Conservation (phyloP, 2,329 filamentous ascomycete genomes). For the Thielaviopsis euricoi region DNA sequence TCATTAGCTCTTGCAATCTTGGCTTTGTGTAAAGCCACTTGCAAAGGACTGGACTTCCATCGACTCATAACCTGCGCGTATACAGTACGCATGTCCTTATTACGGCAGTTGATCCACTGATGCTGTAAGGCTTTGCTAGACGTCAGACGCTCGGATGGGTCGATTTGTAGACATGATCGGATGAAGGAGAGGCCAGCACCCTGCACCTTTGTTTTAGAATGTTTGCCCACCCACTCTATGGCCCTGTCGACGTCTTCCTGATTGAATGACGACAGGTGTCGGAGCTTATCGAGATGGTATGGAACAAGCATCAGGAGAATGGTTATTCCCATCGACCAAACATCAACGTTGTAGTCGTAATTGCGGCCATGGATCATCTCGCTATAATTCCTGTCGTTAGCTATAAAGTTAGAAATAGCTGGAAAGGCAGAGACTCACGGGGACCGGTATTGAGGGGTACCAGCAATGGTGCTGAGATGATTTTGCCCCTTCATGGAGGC, state of each 20-base stretch:
- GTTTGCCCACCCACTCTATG: background rate
- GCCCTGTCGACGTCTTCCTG: background rate
- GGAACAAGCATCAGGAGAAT: conserved; percentile 20
- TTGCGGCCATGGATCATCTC: conserved; percentile 20
- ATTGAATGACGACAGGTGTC: background rate
- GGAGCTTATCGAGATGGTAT: background rate
- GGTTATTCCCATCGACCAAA: conserved; percentile 36
- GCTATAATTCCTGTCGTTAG: conserved; percentile 17
- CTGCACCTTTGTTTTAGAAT: background rate
- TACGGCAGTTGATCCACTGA: conserved; percentile 4
- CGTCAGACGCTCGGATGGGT: conserved; percentile 4
- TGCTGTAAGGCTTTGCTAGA: conserved; percentile 3
- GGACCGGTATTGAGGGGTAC: conserved; percentile 31
- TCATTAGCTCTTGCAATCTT: background rate
- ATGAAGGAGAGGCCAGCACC: conserved; percentile 7
- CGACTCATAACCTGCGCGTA: background rate
- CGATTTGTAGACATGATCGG: conserved; percentile 1
- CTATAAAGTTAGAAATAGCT: background rate
- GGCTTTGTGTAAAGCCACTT: background rate
- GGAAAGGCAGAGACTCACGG: conserved; percentile 24
- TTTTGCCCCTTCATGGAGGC: conserved; percentile 23
- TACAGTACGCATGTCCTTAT: conserved; percentile 3
- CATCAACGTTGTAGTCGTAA: conserved; percentile 27
- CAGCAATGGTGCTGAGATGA: conserved; percentile 28
- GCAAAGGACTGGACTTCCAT: conserved; percentile 2